A percentile compares a stretch with the other conserved stretches of the same genome.
phyloP scores from a whole-genome alignment of 805 yeast genomes.

The Isabelozyma pseudorhagii region DNA sequence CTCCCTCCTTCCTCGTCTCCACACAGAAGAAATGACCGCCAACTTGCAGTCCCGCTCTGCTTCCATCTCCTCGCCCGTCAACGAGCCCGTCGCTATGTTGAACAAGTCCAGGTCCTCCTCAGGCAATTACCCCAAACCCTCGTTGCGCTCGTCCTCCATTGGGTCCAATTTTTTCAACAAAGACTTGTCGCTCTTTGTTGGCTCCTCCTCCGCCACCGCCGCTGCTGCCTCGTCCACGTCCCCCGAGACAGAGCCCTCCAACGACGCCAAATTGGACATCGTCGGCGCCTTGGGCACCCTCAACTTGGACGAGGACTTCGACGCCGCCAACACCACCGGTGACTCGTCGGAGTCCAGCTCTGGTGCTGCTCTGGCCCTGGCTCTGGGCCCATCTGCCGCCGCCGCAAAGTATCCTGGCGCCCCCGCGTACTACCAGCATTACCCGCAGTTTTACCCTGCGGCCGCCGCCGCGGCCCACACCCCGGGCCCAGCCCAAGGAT shows the following conservation, averaged over 20 bases:
- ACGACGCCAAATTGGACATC: constrained; percentile 33
- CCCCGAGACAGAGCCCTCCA: constrained; percentile 2
- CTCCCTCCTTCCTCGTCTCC: not conserved
- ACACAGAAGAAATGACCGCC: constrained; percentile 7
- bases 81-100: not conserved
- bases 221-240: not conserved
- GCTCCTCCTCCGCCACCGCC: constrained; percentile 3
- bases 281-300: constrained; percentile 47
- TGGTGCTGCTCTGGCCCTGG: not conserved
- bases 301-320: constrained; percentile 41
- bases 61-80: constrained; percentile 11
- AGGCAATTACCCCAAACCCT: not conserved
- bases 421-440: not conserved
- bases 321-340: constrained; percentile 4
- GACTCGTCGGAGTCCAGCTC: not conserved
- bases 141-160: constrained; percentile 17
- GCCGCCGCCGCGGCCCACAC: too few relatives aligned
- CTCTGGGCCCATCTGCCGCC: not conserved
- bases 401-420: not conserved
- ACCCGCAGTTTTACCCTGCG: constrained; percentile 4
- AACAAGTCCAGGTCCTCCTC: not conserved
- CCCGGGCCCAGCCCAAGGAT: constrained; percentile 15
- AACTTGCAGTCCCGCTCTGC: constrained; percentile 20
- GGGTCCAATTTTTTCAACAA: constrained; percentile 25
- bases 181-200: constrained; percentile 19